phyloP scores from a whole-genome alignment of 352 stramenopile species.

The Phytophthora citrophthora region DNA sequence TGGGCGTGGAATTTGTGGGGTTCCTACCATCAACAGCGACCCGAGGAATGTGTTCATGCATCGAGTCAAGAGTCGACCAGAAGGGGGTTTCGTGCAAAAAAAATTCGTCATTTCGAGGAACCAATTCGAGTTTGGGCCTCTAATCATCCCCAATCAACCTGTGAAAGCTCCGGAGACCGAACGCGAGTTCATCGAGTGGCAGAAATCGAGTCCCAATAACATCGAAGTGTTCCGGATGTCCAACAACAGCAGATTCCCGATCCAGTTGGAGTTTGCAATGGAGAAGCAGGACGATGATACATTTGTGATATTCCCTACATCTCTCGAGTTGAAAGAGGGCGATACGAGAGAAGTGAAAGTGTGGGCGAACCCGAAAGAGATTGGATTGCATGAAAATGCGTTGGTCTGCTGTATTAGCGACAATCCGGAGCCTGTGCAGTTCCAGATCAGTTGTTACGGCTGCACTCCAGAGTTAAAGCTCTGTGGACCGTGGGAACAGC shows the following conservation, averaged over 20 bases:
- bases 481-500: slow-evolving; percentile 87
- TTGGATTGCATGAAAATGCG: slow-evolving; percentile 71
- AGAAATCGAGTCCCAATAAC: slow-evolving; percentile 73
- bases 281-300: slow-evolving; percentile 25
- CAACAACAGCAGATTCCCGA: slow-evolving; percentile 84
- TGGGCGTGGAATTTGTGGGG: slow-evolving; percentile 75
- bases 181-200: slow-evolving; percentile 53
- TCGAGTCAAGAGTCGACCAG: slow-evolving; percentile 83
- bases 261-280: slow-evolving; percentile 71
- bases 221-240: slow-evolving; percentile 93
- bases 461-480: slow-evolving; percentile 82
- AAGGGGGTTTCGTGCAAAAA: slow-evolving; percentile 81
- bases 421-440: slow-evolving; percentile 91
- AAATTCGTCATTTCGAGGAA: slow-evolving; percentile 92
- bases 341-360: slow-evolving; percentile 93
- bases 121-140: slow-evolving; percentile 93
- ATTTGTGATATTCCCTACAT: slow-evolving; percentile 82
- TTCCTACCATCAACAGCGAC: slow-evolving; percentile 94
- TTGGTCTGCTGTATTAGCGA: slow-evolving; percentile 92
- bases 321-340: slow-evolving; percentile 81
- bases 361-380: slow-evolving; percentile 87
- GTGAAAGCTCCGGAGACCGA: slow-evolving; percentile 44
- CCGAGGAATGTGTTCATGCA: slow-evolving; percentile 96
- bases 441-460: slow-evolving; percentile 88
- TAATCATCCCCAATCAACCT: slow-evolving; percentile 62